Evolutionary conservation across 2,329 filamentous ascomycete species (phyloP), one percentile per base, ranked within the genome.

Genomic region (Fusarium burgessii): DNA sequence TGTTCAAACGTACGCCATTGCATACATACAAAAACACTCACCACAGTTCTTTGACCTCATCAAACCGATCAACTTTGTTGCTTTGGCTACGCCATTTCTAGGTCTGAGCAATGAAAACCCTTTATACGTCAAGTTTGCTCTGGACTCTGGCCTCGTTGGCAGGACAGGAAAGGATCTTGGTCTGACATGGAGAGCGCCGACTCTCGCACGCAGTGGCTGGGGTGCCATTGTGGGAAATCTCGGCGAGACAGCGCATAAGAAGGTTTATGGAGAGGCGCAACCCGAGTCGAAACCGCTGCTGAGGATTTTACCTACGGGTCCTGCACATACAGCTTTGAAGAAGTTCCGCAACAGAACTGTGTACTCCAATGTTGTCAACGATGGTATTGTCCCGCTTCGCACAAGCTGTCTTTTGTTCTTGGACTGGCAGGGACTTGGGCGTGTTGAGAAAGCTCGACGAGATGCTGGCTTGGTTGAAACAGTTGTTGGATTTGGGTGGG

Each of bases 101-200:
- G 95, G 95, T 0, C 84, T 98, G 40, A 98, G 95, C 80, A 98
- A 99, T 78, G 96, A 99, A 78, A 99, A 99, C 75, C 96, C 96
- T 0, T 86, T 98, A 61, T 99, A 99, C 79, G 93, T 99, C 80
- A 97, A 95, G 77, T 98, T 99, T 80, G 96, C 96, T 1, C 85
- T 99, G 6, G 96, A 99, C 79, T 97, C 98, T 82, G 96, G 96
- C 0, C 87, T 99, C 2, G 95, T 99, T 17, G 96, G 96, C n/a
- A 89, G 95, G 58, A 98, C 96, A 5, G 96, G 96, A 11, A 94
- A 98, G 80, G 96, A 99, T 82, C 86, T 99, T 12, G 96, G 96
- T 25, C 84, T 99, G 67, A 97, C 95, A 2, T 99, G 96, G 96
- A 90, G 94, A 76, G 91, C 95, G 17, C 95, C 95, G 11, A 95